Base-by-base conservation (phyloP, 2,329 filamentous ascomycete species). In the Colletotrichum sp. region DNA sequence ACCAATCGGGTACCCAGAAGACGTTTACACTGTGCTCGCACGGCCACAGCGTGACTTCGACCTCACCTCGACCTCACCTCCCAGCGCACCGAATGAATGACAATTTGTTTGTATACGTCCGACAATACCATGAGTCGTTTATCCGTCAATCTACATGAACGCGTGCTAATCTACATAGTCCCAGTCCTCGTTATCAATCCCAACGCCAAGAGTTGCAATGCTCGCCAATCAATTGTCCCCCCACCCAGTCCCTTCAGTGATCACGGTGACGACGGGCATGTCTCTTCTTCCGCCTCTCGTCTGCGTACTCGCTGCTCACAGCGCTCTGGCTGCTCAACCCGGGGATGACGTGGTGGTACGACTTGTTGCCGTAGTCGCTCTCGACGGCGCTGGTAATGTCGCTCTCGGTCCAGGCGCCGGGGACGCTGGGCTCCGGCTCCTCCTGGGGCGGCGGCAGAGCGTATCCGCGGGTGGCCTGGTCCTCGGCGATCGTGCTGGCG, bases 311-410 rank as follows among this genome's bases (percentile, higher is more conserved):
- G 64, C 80, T 83, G 15, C 81, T 77, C 38, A 80, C 80, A 4
- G 79, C 79, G 13, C 77, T 83, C 78, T 76, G 82, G 75, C 79
- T 83, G 68, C 83, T 79, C 76, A 90, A 80, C 77, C 90, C 89
- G 4, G 90, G 90, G 81, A 91, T 89, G 48, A 88, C 83, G 78
- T 91, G 89, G 78, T 85, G 86, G 80, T 92, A 91, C 48, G 89
- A 87, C 86, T 91, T 91, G 78, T 89, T 91, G 34, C 90, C 90
- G 10, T 88, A 78, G 3, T 91, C 90, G 80, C 87, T 88, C 60
- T 83, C 83, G 5, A 82, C 80, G 58, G 76, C 76, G 67, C 78
- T 78, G 67, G 68, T 84, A 75, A 80, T 82, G 73, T 87, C 86
- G 80, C 86, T 88, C 71, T 84, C 83, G 62, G 79, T 80, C 80